Evolutionary conservation across 768 basidiomycete species (phyloP).

Genomic region (Leccinum subtestaceum): DNA sequence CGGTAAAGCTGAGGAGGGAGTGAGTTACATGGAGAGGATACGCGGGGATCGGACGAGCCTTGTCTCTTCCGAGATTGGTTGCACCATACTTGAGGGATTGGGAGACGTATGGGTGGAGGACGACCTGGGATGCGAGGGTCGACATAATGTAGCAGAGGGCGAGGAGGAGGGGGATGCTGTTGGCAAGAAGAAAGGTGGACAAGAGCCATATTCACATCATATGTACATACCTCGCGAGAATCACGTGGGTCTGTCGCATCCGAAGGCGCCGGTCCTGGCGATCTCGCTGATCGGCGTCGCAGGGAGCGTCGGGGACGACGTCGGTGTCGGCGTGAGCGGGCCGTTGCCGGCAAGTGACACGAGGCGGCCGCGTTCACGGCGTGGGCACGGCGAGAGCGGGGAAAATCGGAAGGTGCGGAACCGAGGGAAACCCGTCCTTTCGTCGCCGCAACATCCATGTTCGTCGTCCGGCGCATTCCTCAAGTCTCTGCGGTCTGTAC

Average conservation of each 20-base stretch:
- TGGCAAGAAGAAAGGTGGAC: background rate
- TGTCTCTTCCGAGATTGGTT: conserved; percentile 88
- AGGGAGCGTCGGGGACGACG: background rate
- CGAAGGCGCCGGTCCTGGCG: background rate
- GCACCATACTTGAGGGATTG: conserved; percentile 71
- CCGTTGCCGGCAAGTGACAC: background rate
- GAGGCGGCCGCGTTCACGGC: background rate
- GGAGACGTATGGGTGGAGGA: conserved; percentile 82
- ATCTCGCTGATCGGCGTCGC: background rate
- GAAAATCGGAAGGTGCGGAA: conserved; percentile 4
- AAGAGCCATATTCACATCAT: background rate
- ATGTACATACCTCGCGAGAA: conserved; percentile 17
- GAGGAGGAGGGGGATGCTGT: conserved; percentile 13
- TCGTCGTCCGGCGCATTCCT: conserved; percentile 11
- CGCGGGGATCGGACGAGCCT: conserved; percentile 45
- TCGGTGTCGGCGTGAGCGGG: background rate
- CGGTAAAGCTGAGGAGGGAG: conserved; percentile 68
- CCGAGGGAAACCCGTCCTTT: background rate
- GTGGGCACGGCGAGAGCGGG: background rate
- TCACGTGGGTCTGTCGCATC: conserved; percentile 29
- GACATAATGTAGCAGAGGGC: conserved; percentile 23
- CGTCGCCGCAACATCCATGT: background rate
- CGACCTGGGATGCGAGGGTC: conserved; percentile 63
- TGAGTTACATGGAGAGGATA: background rate
- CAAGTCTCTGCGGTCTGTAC: conserved; percentile 5